phyloP scores from a whole-genome alignment of 805 yeast genomes.

The Kuraishia borneana region DNA sequence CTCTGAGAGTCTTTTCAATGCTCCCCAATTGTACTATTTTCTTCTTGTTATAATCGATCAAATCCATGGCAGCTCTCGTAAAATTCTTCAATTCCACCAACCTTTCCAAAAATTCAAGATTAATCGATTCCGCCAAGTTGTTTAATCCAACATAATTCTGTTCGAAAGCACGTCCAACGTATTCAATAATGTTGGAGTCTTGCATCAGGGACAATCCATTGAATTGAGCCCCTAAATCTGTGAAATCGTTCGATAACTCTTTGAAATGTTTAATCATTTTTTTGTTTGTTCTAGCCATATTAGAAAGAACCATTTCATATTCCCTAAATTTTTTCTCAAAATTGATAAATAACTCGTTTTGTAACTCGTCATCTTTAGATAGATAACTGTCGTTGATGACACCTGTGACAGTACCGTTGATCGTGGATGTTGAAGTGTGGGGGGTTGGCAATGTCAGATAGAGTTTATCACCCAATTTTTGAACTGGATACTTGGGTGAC shows the following conservation, averaged over 20 bases:
- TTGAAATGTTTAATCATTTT: conserved; percentile 30
- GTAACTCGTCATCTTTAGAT: conserved; percentile 15
- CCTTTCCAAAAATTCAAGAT: conserved; percentile 19
- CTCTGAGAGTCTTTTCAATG: conserved; percentile 15
- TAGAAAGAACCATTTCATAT: conserved; percentile 20
- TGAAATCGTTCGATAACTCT: conserved; percentile 35
- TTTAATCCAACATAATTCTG: conserved; percentile 45
- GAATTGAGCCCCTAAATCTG: conserved; percentile 39
- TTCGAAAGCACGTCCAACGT: conserved; percentile 81
- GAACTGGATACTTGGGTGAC: conserved; percentile 51
- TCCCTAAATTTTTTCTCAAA: conserved; percentile 20
- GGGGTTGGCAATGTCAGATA: conserved; percentile 59
- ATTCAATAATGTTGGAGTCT: conserved; percentile 41
- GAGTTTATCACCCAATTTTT: conserved; percentile 37
- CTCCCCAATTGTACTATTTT: conserved; percentile 20
- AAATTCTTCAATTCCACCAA: conserved; percentile 21
- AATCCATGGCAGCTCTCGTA: conserved; percentile 16
- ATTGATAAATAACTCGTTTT: conserved; percentile 14
- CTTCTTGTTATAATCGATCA: conserved; percentile 21
- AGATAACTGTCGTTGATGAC: conserved; percentile 14
- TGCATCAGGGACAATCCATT: conserved; percentile 43
- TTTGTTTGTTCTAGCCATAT: conserved; percentile 27
- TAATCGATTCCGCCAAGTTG: conserved; percentile 19
- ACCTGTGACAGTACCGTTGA: conserved; percentile 6
- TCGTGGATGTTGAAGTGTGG: not conserved